These are phyloP conservation scores for Taiozyma sp. DNA, from an alignment of 1,139 yeast genomes.

Conservation along the genomic window DNA sequence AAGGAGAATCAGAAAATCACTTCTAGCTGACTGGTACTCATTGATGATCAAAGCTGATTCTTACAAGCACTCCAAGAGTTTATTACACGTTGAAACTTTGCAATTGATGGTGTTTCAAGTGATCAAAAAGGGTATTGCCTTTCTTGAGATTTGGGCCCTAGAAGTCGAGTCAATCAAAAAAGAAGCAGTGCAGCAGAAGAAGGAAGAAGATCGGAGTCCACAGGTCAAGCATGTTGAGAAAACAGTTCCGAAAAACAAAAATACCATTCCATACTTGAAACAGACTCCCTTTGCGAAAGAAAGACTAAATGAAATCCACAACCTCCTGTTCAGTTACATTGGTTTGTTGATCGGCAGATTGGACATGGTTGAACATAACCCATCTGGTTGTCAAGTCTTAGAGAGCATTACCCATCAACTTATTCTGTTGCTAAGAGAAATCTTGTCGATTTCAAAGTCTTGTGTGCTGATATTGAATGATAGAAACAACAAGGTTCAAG, in stretches of 20 bases:
- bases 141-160: constrained; percentile 70
- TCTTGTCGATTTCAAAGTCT: constrained; percentile 58
- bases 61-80: constrained; percentile 66
- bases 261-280: constrained; percentile 28
- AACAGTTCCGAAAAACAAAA: background rate
- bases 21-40: constrained; percentile 89
- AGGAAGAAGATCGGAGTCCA: constrained; percentile 4
- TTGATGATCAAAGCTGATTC: constrained; percentile 85
- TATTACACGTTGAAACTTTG: constrained; percentile 62
- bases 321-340: constrained; percentile 63
- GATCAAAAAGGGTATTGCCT: constrained; percentile 64
- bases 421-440: constrained; percentile 57
- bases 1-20: constrained; percentile 68
- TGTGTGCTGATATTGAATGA: constrained; percentile 28
- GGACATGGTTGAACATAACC: constrained; percentile 70
- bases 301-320: constrained; percentile 72
- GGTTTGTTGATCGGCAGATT: constrained; percentile 69
- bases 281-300: constrained; percentile 66
- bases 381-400: constrained; percentile 61
- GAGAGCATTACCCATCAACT: constrained; percentile 68
- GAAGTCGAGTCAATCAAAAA: constrained; percentile 38
- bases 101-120: constrained; percentile 74
- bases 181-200: constrained; percentile 25
- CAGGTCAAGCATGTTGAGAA: background rate
- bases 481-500: constrained; percentile 25